Base-by-base conservation (phyloP, 306 rosid genomes). In the Urtica urens region DNA sequence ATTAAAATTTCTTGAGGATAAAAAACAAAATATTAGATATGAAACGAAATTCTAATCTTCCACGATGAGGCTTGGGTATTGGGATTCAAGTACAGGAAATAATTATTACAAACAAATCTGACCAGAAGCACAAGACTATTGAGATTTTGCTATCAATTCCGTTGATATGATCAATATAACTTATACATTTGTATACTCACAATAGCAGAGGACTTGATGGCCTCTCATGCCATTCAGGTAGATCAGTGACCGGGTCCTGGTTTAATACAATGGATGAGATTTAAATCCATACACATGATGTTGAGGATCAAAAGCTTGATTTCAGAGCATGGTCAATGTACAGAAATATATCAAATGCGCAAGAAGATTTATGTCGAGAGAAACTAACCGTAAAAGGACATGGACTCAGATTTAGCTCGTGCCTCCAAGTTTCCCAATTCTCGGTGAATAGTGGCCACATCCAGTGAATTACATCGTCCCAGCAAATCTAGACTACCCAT, bases 371-470 rank as follows among this genome's bases (percentile, higher is more conserved):
- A 39, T 6, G 14, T 14, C 23, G n/a, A 59, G 60, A 64, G 46
- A 39, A 21, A 72, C 72, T 53, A 53, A 85, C 93, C 29, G 95
- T 85, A 65, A 81, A 85, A 47, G 95, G 93, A 53, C 70, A 78
- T 51, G 78, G 52, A 57, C 95, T 75, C 59, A 81, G 62, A 68
- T 73, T 80, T 52, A 85, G 67, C 58, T 68, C 78, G 53, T 45
- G 50, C 71, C 95, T 78, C 95, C 95, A 85, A 18, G 82, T 78
- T 55, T 81, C 95, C 93, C 87, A 85, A 54, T 67, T 38, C 47
- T 78, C 93, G 17, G 78, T 73, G 71, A 81, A 85, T 68, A 85
- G 79, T 17, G 95, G 95, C 95, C 95, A 85, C 93, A 85, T 73
- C 95, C 95, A 85, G 51, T 85, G 95, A 58, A 55, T 76, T 60